Evolutionary conservation across 2,329 filamentous ascomycete species (phyloP), one percentile per base, ranked within the genome.

Genomic region (Rhynchosporium secalis): DNA sequence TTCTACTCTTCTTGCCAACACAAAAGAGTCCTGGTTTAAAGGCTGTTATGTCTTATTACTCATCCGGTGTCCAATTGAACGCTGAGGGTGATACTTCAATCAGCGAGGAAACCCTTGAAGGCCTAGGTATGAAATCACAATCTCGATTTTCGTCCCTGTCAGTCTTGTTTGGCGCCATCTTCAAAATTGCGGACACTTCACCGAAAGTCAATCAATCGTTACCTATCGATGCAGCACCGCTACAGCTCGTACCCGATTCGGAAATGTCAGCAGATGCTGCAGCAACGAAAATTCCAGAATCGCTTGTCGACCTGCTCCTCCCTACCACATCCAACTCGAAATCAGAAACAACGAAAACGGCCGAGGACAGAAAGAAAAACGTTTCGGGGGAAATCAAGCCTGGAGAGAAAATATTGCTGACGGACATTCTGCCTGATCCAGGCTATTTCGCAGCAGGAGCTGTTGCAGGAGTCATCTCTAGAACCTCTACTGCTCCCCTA

Each of bases 401-500:
- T 54, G 49, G 52, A 28, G 64, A 65, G 48, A 72, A 72, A 58
- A 71, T 71, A 64, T 67, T 65, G 62, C 71, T 75, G 65, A 72
- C 66, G 58, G 68, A 70, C 49, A 66, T 73, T 65, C 81, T 92
- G 77, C 91, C 90, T 77, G 85, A 92, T 86, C 83, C 89, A 73
- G 95, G 95, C 84, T 99, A 98, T 80, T 99, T 98, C 78, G 78
- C 96, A 79, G 95, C 95, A 76, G 95, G 95, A 81, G 95, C 92
- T 77, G 82, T 96, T 75, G 92, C 94, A 75, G 95, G 95, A 75
- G 94, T 92, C 76, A 88, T 97, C 72, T 98, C 94, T 74, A 89
- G 95, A 75, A 98, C 95, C 74, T 90, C 91, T 67, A 99, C 95
- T 70, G 95, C 95, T 64, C 95, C 95, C 64, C 87, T 99, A 77